phyloP scores from a whole-genome alignment of 1,284 basidiomycete genomes.

The Trichosporon sp. region DNA sequence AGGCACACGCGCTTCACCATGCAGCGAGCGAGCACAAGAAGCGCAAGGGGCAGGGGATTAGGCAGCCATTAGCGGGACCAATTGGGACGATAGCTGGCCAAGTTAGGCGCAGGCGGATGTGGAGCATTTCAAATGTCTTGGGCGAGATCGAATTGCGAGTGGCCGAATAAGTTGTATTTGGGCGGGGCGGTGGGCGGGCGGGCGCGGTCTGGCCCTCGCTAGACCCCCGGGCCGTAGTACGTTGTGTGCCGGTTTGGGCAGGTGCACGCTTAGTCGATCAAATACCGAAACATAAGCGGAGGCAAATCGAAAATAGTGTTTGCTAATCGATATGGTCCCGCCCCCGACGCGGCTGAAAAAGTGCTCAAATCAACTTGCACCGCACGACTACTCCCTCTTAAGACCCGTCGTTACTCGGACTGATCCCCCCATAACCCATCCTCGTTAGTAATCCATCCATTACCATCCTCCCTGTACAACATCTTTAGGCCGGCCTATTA shows the following conservation, averaged over 20 bases:
- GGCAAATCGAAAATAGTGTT: not conserved
- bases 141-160: not conserved
- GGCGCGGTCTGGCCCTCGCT: not conserved
- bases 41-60: not conserved
- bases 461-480: not conserved
- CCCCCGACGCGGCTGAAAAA: not conserved
- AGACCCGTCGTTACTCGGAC: not conserved
- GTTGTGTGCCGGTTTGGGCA: not conserved
- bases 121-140: not conserved
- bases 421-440: not conserved
- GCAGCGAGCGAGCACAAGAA: too few species aligned
- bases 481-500: not conserved
- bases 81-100: too few species aligned
- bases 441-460: conserved; percentile 8
- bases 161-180: not conserved
- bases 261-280: not conserved
- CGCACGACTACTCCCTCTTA: not conserved
- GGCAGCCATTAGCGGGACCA: not conserved
- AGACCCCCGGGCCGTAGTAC: not conserved
- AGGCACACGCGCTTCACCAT: not conserved
- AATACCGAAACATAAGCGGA: not conserved
- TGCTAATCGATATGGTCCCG: not conserved
- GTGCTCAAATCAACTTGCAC: not conserved
- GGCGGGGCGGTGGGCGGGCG: not conserved
- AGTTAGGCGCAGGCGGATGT: not conserved